Base-by-base conservation (phyloP, 768 basidiomycete genomes). In the Cubamyces lactineus region DNA sequence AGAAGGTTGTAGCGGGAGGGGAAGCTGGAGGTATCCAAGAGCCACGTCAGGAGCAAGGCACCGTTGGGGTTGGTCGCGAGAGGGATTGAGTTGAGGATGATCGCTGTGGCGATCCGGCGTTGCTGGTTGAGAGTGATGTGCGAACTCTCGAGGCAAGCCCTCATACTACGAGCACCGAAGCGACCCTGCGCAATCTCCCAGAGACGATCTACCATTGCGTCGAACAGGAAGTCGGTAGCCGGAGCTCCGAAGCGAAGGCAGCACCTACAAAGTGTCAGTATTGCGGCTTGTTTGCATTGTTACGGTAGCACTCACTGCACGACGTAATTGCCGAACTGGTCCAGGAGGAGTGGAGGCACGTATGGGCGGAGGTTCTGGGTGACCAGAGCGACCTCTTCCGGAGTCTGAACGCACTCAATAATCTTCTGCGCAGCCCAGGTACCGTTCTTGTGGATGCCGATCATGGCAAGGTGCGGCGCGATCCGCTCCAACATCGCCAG, bases 351-450 rank as follows among this genome's bases (percentile, higher is more conserved):
- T 11, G 97, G 94, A 47, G 97, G 97, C 12, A 91, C 85, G 72
- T 96, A 99, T 0, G 97, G 88, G 61, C 92, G 81, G 62, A 99
- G 76, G 72, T 96, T 91, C 72, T 90, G 88, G 47, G 92, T 86
- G 69, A 99, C 87, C 42, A 96, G 75, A 6, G 81, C 81, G 57
- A 95, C 84, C 73, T 99, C 97, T 57, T 97, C 94, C 17, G 91
- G 87, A 34, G 83, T 88, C 59, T 88, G 85, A 46, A 95, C 92
- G 64, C 94, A 96, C 77, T 98, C 95, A 61, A 98, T 98, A 71
- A 97, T 94, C 82, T 98, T 98, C 76, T 99, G 97, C 3, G 96
- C 96, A 2, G 96, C 96, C 97, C 97, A 98, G 0, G 97, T 99
- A 28, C 97, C 97, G 67, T 99, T 98, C 81, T 98, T 98, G 81